Percentiles rank a stretch among this genome's conserved stretches.
phyloP scores from a whole-genome alignment of 2,329 filamentous ascomycete genomes.

The Emmonsiellopsis sp. region DNA sequence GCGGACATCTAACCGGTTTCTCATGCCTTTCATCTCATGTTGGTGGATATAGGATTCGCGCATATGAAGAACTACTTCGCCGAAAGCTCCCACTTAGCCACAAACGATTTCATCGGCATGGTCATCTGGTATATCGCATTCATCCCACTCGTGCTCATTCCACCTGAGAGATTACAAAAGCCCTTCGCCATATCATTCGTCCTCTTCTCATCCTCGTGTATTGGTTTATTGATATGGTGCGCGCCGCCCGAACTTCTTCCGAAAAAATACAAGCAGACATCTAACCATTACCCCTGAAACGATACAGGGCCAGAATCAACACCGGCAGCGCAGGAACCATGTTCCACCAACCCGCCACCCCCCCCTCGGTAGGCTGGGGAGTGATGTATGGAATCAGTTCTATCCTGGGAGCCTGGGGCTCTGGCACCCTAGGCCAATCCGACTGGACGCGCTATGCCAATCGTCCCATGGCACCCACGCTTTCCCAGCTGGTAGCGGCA shows the following conservation, averaged over 20 bases:
- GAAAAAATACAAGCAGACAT: not conserved
- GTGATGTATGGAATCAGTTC: slow-evolving; percentile 19
- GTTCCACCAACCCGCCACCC: slow-evolving; percentile 11
- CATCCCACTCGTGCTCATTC: slow-evolving; percentile 14
- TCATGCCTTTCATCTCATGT: not conserved
- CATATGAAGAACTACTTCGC: slow-evolving; percentile 18
- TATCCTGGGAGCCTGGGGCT: slow-evolving; percentile 17
- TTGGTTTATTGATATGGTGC: slow-evolving; percentile 14
- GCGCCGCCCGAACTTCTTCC: not conserved
- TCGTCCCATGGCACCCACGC: slow-evolving; percentile 15
- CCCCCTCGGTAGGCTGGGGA: slow-evolving; percentile 13
- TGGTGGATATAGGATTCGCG: not conserved
- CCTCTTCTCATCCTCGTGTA: slow-evolving; percentile 13
- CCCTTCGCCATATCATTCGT: slow-evolving; percentile 17
- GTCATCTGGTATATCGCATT: slow-evolving; percentile 17
- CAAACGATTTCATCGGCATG: slow-evolving; percentile 18
- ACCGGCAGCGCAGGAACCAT: slow-evolving; percentile 13
- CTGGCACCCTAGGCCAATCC: slow-evolving; percentile 17
- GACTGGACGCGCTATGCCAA: slow-evolving; percentile 21
- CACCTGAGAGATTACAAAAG: slow-evolving; percentile 15
- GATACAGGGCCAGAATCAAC: slow-evolving; percentile 11
- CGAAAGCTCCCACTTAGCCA: slow-evolving; percentile 15
- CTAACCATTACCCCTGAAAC: not conserved
- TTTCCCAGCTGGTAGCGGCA: slow-evolving; percentile 19
- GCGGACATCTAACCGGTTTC: not conserved